These are phyloP conservation scores for Spencermartinsiella ligniputridi DNA, from an alignment of 1,139 yeast genomes.

Conservation along the genomic window DNA sequence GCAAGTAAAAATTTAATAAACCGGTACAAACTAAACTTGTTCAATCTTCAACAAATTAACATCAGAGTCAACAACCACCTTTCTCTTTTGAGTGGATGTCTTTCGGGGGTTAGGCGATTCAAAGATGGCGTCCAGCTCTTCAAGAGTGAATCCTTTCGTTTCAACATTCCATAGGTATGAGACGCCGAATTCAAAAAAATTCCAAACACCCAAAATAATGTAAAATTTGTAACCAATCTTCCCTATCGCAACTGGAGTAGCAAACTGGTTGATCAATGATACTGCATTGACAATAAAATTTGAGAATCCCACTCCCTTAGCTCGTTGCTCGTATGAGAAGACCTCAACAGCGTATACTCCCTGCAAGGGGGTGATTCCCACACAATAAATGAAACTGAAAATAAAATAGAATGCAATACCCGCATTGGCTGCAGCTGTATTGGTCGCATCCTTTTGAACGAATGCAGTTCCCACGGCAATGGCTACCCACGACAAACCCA, in stretches of 20 bases:
- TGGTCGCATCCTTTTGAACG: slow-evolving; percentile 9
- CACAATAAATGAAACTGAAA: slow-evolving; percentile 18
- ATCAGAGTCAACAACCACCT: slow-evolving; percentile 5
- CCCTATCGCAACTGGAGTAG: slow-evolving; percentile 55
- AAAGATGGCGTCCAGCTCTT: slow-evolving; percentile 46
- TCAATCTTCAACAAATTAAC: slow-evolving; percentile 4
- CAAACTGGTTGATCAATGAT: slow-evolving; percentile 41
- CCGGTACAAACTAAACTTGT: slow-evolving; percentile 3
- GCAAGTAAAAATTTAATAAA: too few relatives aligned
- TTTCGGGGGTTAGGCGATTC: slow-evolving; percentile 24
- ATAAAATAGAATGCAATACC: slow-evolving; percentile 23
- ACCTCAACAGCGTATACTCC: slow-evolving; percentile 35
- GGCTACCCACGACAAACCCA: slow-evolving; percentile 17
- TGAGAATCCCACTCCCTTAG: slow-evolving; percentile 30
- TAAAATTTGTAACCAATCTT: slow-evolving; percentile 42
- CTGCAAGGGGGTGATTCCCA: slow-evolving; percentile 21
- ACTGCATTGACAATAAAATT: slow-evolving; percentile 23
- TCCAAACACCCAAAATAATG: slow-evolving; percentile 33
- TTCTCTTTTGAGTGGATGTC: slow-evolving; percentile 14
- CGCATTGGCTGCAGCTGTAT: slow-evolving; percentile 17
- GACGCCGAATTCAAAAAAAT: slow-evolving; percentile 18
- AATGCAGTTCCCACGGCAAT: slow-evolving; percentile 19
- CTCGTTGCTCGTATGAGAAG: slow-evolving; percentile 35
- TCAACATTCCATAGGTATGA: slow-evolving; percentile 44
- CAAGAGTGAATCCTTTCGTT: slow-evolving; percentile 45